Evolutionary conservation across 768 basidiomycete species (phyloP).

Genomic region (Stropharia rugosoannulata): DNA sequence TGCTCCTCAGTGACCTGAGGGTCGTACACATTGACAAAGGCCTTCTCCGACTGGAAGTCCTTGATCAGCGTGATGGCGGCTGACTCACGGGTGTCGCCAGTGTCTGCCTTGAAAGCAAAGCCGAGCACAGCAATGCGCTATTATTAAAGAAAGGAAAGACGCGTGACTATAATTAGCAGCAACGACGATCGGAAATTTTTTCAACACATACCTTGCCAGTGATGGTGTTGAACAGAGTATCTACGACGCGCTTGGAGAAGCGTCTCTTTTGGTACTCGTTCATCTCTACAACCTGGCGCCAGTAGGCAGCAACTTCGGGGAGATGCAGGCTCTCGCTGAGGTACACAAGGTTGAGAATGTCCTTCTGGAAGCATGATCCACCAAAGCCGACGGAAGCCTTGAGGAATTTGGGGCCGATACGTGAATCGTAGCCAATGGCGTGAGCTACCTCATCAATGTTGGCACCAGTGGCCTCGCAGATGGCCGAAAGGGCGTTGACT

Average conservation of each 20-base stretch:
- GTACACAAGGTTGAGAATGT: conserved; percentile 98
- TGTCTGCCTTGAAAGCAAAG: conserved; percentile 99
- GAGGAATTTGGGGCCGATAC: conserved; percentile 94
- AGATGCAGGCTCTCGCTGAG: conserved; percentile 92
- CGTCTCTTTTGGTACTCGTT: conserved; percentile 98
- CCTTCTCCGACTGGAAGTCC: conserved; percentile 90
- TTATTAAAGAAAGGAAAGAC: not conserved
- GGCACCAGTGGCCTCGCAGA: conserved; percentile 98
- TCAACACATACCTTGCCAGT: conserved; percentile 78
- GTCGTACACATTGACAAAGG: conserved; percentile 86
- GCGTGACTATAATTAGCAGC: conserved; percentile 3
- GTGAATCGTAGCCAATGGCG: conserved; percentile 90
- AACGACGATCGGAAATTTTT: not conserved
- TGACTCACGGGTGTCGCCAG: conserved; percentile 98
- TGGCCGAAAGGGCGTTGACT: conserved; percentile 95
- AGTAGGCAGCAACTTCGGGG: conserved; percentile 96
- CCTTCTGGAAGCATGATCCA: conserved; percentile 99
- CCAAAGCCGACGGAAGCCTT: conserved; percentile 96
- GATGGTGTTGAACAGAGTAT: conserved; percentile 98
- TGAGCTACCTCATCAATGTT: conserved; percentile 97
- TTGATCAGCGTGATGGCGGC: conserved; percentile 92
- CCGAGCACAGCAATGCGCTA: conserved; percentile 94
- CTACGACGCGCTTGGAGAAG: conserved; percentile 95
- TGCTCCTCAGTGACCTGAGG: conserved; percentile 84
- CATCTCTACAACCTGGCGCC: conserved; percentile 96